Base-by-base conservation (phyloP, 257 asterid genomes). In the Rehmannia glutinosa region DNA sequence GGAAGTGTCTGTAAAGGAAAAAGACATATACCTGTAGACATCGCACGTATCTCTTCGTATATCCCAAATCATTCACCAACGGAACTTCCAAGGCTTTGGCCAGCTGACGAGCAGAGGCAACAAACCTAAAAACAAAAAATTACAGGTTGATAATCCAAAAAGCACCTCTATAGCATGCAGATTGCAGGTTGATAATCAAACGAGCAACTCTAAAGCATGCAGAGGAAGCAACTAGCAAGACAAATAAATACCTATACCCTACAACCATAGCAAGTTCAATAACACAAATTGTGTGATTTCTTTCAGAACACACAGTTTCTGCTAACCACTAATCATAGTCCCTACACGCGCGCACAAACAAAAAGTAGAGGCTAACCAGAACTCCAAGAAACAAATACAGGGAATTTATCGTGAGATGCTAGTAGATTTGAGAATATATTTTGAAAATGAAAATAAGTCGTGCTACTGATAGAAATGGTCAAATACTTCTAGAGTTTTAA, bases 71-170 rank as follows among this genome's bases (percentile, higher is more conserved):
- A 71, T 94, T 94, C 62, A 94, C 97, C 66, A 91, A 66, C 2
- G 99, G 99, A 47, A 86, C 95, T 80, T 94, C 99, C 84, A 90
- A 77, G 51, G 97, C 89, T 77, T 94, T 94, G 64, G 95, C 96
- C 62, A 94, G 74, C 69, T 94, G 97, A 74, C 96, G 95, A 73
- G 95, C 99, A 55, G 99, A 86, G 46, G 96, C 82, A 75, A 88
- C 89, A 81, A 91, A 88, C 99, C 97, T 94, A 80, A 33, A 19
- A 69, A 56, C 5, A 66, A 52, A 60, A 16, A 51, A 39, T 50
- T 45, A 23, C 52, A 45, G 52, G 23, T 15, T 45, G 52, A 39
- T 53, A 36, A 51, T 43, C 15, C 15, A 41, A 58, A 58, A 66
- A 33, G 62, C 53, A n/a, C n/a, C 54, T 19, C 5, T 23, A 32